Percentiles rank a stretch among this genome's conserved stretches.
Conservation (phyloP, 1,139 yeast genomes). For the Geotrichum macrosporum region DNA sequence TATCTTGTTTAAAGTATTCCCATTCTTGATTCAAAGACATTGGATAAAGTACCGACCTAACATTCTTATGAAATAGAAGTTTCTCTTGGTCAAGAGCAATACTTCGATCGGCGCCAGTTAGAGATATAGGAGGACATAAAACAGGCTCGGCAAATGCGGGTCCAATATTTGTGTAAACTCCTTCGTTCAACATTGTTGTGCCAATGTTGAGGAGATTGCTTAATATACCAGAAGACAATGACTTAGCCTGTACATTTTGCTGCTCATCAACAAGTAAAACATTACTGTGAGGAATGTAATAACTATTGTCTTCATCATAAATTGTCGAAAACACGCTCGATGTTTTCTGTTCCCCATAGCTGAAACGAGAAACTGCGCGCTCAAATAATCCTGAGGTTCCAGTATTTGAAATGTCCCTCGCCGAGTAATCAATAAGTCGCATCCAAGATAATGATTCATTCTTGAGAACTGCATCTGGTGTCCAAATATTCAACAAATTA, state of each 20-base stretch:
- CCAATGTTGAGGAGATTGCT: constrained; percentile 48
- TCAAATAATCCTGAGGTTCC: constrained; percentile 46
- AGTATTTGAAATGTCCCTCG: constrained; percentile 45
- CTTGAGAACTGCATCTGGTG: constrained; percentile 34
- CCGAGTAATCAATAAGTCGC: constrained; percentile 50
- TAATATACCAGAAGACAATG: constrained; percentile 34
- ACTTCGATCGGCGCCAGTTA: constrained; percentile 53
- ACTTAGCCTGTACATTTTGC: constrained; percentile 6
- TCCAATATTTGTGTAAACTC: constrained; percentile 54
- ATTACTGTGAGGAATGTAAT: constrained; percentile 37
- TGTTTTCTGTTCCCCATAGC: constrained; percentile 43
- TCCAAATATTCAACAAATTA: constrained; percentile 45
- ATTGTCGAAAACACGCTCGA: constrained; percentile 39
- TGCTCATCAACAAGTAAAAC: constrained; percentile 44
- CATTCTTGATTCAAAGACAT: constrained; percentile 62
- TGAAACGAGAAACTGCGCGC: constrained; percentile 52
- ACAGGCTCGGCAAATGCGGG: constrained; percentile 31
- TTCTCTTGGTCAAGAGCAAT: constrained; percentile 46
- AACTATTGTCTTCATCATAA: constrained; percentile 37
- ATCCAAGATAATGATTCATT: constrained; percentile 45
- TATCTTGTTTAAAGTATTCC: constrained; percentile 41
- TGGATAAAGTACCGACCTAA: constrained; percentile 60
- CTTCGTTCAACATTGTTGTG: constrained; percentile 48
- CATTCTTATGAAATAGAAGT: constrained; percentile 48
- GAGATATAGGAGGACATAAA: constrained; percentile 59